Evolutionary conservation across 768 basidiomycete species (phyloP), one percentile per base, ranked within the genome.

Genomic region (Termitomyces titanicus): DNA sequence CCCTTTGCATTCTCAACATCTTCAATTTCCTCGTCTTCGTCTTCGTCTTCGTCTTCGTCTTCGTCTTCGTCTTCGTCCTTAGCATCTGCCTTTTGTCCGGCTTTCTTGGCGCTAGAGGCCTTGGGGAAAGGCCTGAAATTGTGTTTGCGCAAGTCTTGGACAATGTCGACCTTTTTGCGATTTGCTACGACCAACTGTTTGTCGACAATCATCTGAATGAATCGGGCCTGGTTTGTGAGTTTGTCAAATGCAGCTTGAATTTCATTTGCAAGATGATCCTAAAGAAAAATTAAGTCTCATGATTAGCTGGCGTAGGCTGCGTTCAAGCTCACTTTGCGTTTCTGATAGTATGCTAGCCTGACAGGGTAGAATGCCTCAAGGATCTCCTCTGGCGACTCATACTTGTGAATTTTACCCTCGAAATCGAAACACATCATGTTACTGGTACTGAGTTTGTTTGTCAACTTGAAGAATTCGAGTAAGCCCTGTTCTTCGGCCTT

Each of bases 401-500:
- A 98, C 72, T 87, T 95, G 74, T 87, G 93, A 74, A 99, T 96
- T 76, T 96, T 97, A 62, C 92, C 88, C 17, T 95, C 90, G 57
- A 91, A 82, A 71, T 99, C 96, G 70, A 99, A 99, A 72, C 93
- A 94, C 17, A 98, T 97, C 97, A 99, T 98, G 74, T 99, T 99
- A 68, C 84, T 82, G 15, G 93, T 97, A 69, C 79, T 89, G 69
- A 99, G 73, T 69, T 94, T 91, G 45, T 80, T 72, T 13, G 84
- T 84, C 58, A 98, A 74, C 72, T 94, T 96, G 85, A 99, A 98
- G 68, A 84, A 91, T 69, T 97, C 95, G 31, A 85, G 63, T 31
- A 99, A 73, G 3, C 96, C 96, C 66, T 97, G 92, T 57, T 82
- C 80, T 67, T 96, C 93, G 2, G 94, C 94, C 69, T 90, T 90